phyloP scores from a whole-genome alignment of 2,329 filamentous ascomycete genomes.

The Colletotrichum sp. region DNA sequence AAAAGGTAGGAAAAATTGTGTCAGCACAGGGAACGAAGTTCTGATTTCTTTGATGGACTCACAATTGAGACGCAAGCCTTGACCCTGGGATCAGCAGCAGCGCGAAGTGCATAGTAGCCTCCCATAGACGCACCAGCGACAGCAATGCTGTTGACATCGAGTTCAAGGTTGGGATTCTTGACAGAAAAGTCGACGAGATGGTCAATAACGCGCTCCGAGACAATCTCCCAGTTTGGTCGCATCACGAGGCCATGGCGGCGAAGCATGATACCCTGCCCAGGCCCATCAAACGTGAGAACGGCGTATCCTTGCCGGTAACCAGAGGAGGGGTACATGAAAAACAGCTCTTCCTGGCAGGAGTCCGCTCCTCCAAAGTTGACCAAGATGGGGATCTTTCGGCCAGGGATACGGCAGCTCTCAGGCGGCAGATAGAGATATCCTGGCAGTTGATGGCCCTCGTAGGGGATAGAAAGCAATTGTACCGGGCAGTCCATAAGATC shows the following conservation, averaged over 20 bases:
- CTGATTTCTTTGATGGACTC: not conserved
- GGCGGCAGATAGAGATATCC: conserved; percentile 41
- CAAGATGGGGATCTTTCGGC: conserved; percentile 36
- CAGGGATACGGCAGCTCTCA: conserved; percentile 1
- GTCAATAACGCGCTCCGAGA: conserved; percentile 36
- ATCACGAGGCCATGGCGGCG: conserved; percentile 30
- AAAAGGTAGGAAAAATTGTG: too few relatives aligned
- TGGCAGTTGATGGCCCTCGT: conserved; percentile 36
- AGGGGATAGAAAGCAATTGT: conserved; percentile 40
- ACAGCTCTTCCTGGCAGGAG: conserved; percentile 44
- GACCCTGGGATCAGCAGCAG: conserved; percentile 43
- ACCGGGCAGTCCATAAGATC: conserved; percentile 32
- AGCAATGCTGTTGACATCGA: conserved; percentile 42
- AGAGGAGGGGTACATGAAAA: conserved; percentile 31
- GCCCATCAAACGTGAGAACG: conserved; percentile 48
- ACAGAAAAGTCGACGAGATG: conserved; percentile 24
- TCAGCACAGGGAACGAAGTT: not conserved
- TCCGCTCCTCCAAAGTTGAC: conserved; percentile 41
- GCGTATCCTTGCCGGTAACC: conserved; percentile 43
- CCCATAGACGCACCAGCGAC: conserved; percentile 45
- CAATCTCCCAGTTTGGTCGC: conserved; percentile 43
- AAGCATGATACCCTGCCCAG: conserved; percentile 47
- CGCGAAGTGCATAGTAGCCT: conserved; percentile 51
- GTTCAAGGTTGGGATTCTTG: conserved; percentile 25
- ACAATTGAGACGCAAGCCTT: conserved; percentile 45